Evolutionary conservation across 139 green algal genomes (phyloP).

Genomic region (Trebouxia sp.): DNA sequence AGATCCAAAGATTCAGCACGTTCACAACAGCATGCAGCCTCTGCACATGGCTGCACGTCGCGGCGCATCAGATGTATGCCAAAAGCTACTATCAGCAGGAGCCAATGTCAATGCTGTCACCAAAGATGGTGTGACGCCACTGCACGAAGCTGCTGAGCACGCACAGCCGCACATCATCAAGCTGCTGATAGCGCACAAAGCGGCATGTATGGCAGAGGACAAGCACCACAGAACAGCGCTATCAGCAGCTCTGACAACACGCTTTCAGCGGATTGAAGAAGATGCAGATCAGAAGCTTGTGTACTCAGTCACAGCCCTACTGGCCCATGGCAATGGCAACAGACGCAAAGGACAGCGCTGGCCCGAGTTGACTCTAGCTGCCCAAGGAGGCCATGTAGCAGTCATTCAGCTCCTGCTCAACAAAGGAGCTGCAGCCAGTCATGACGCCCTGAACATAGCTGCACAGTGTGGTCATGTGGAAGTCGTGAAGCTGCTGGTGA

Average conservation of each 20-base stretch:
- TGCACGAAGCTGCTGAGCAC: slow-evolving; percentile 2
- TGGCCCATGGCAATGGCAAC: neutral
- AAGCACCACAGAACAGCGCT: neutral
- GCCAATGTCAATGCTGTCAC: neutral
- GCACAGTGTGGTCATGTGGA: neutral
- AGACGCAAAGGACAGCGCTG: neutral
- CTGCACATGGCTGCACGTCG: neutral
- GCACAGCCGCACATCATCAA: neutral
- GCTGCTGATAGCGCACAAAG: neutral
- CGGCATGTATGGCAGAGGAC: neutral
- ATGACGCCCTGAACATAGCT: neutral
- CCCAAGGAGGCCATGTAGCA: neutral
- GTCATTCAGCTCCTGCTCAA: neutral
- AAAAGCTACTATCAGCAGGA: neutral
- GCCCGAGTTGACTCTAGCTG: neutral
- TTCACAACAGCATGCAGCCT: neutral
- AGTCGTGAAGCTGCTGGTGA: neutral
- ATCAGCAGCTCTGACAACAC: neutral
- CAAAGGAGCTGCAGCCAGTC: neutral
- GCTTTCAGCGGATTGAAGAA: neutral
- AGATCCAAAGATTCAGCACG: neutral
- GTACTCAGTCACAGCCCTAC: neutral
- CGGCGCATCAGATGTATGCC: neutral
- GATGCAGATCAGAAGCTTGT: neutral
- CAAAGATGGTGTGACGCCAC: neutral